Percentiles rank a stretch among this genome's conserved stretches.
Evolutionary conservation across 306 rosid species (phyloP).

Genomic region (Quercus agrifolia): DNA sequence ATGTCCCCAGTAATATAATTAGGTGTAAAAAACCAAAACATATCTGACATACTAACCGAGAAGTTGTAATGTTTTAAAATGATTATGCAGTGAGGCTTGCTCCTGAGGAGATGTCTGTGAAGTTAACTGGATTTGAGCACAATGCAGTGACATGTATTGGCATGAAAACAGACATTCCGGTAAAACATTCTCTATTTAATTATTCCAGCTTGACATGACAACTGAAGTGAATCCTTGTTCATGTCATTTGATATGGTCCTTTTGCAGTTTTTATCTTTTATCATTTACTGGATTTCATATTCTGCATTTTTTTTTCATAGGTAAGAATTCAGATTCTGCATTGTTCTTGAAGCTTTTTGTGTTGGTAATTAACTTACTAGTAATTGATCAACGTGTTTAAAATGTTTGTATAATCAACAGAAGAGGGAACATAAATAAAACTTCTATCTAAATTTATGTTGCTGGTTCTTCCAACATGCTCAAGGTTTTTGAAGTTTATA

Average conservation of each 20-base stretch:
- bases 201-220: background rate
- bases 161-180: constrained; percentile 93
- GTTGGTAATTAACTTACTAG: constrained; percentile 4
- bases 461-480: background rate
- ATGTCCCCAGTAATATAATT: background rate
- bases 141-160: constrained; percentile 92
- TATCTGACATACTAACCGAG: background rate
- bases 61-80: constrained; percentile 7
- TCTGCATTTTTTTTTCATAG: background rate
- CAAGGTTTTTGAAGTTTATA: constrained; percentile 2
- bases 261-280: constrained; percentile 7
- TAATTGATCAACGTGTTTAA: background rate
- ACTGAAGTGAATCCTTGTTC: constrained; percentile 6
- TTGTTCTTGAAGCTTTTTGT: background rate
- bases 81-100: constrained; percentile 85
- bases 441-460: background rate
- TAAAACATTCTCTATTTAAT: constrained; percentile 26
- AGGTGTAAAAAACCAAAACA: background rate
- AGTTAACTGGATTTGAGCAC: constrained; percentile 81
- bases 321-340: background rate
- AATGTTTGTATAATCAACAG: background rate
- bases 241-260: background rate
- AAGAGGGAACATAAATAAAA: constrained; percentile 2
- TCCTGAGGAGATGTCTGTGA: constrained; percentile 68
- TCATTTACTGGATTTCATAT: background rate